Percentiles rank a stretch among this genome's conserved stretches.
Conservation (phyloP, 2,329 filamentous ascomycete genomes). For the Neurospora crassa region DNA sequence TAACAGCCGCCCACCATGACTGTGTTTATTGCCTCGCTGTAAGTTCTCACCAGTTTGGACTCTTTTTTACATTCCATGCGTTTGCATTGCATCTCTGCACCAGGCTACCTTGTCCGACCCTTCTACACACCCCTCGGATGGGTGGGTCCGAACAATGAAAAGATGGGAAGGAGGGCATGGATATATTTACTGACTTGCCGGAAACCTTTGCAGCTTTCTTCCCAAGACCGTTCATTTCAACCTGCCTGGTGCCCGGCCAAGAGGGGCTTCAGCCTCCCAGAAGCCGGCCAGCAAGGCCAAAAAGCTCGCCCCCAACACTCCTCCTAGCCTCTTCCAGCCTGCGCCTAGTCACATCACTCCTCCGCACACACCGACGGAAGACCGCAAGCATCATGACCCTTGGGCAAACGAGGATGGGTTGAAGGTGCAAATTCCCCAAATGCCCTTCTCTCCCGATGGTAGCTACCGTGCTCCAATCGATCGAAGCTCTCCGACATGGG, state of each 20-base stretch:
- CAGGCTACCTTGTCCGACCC: conserved; percentile 4
- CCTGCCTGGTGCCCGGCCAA: conserved; percentile 44
- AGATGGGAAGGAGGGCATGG: background rate
- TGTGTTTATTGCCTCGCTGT: conserved; percentile 39
- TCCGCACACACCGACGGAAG: conserved; percentile 45
- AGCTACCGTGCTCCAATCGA: conserved; percentile 59
- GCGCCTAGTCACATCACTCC: conserved; percentile 37
- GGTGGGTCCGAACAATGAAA: background rate
- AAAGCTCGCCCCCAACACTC: conserved; percentile 24
- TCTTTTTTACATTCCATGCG: conserved; percentile 1
- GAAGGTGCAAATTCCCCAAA: conserved; percentile 43
- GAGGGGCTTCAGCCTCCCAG: conserved; percentile 22
- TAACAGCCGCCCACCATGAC: conserved; percentile 31
- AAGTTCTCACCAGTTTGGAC: conserved; percentile 11
- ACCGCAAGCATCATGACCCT: conserved; percentile 33
- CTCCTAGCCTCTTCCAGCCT: conserved; percentile 44
- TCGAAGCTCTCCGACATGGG: conserved; percentile 69
- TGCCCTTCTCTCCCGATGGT: conserved; percentile 22
- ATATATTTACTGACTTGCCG: conserved; percentile 4
- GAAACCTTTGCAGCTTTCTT: conserved; percentile 57
- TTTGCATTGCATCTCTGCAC: conserved; percentile 1
- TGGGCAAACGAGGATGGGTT: conserved; percentile 51
- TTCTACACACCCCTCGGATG: background rate
- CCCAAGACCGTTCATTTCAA: conserved; percentile 89
- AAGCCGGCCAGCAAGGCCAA: conserved; percentile 17